Base-by-base conservation (phyloP, 225 moss, liverwort and hornwort species). In the Straminergon stramineum region DNA sequence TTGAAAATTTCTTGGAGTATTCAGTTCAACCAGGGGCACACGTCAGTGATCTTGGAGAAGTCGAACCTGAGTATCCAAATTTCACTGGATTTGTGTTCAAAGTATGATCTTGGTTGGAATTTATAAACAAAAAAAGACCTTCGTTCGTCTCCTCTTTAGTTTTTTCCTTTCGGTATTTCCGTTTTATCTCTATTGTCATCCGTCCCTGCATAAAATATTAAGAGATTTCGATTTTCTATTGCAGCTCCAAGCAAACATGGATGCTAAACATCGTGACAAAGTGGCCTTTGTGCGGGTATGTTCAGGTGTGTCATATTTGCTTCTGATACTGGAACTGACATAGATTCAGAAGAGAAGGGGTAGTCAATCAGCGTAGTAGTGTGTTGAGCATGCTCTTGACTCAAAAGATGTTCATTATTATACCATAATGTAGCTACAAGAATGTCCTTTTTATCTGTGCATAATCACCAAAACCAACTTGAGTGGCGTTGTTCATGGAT, bases 231-330 rank as follows among this genome's bases (percentile, higher is more conserved):
- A 7, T 53, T 34, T 82, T 61, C 66, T 81, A 74, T 81, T 94
- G 86, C 94, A 98, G 98, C 95, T 98, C 80, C 98, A 98, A 93
- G 98, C 97, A 89, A 98, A 98, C 87, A 98, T 98, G 98, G 98
- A 98, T 93, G 94, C 98, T 43, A 98, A 96, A 93, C 98, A 98
- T 91, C 94, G 98, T 93, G 98, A 98, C 88, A 97, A 98, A 89
- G 97, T 98, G 69, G 98, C 98, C n/a, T 98, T 98, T 89, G 93
- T 97, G 82, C 94, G 98, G 61, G 97, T 98, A 64, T 98, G 98
- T 92, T 98, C 98, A 95, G 97, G 98, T 98, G 81, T 84, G 91
- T 93, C 52, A 81, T 84, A 65, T 68, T 86, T 86, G 52, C 70
- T 41, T 79, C 83, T 81, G 65, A 79, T 79, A 79, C 55, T 63